Conservation (phyloP, 352 stramenopile species). For the Globisporangium carolinianum region DNA sequence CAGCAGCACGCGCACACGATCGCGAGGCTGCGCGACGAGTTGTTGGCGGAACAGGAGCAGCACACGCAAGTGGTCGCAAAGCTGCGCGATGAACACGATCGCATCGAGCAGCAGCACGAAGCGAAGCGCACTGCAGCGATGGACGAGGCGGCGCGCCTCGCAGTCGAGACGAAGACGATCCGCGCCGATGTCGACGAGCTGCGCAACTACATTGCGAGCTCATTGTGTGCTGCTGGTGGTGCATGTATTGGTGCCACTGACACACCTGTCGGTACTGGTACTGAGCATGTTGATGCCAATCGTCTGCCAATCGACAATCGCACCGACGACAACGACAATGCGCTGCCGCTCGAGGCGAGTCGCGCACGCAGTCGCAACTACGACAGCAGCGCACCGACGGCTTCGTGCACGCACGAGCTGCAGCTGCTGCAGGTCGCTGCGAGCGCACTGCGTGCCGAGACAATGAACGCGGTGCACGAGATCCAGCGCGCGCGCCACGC, state of each 20-base stretch:
- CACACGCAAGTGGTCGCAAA: no score
- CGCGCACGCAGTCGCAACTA: no score
- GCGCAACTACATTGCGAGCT: slow-evolving; percentile 38
- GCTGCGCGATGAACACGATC: slow-evolving; percentile 2
- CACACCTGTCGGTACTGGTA: background rate
- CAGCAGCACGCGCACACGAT: slow-evolving; percentile 33
- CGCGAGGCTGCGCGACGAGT: slow-evolving; percentile 27
- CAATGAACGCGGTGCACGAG: slow-evolving; percentile 42
- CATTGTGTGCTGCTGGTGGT: slow-evolving; percentile 9
- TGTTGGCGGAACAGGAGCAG: no score
- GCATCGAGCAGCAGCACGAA: slow-evolving; percentile 23
- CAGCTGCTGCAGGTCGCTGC: slow-evolving; percentile 43
- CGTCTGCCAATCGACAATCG: background rate
- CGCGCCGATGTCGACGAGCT: slow-evolving; percentile 38
- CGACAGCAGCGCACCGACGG: no score
- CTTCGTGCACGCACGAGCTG: slow-evolving; percentile 20
- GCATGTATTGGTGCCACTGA: slow-evolving; percentile 1
- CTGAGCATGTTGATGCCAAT: no score
- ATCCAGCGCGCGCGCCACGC: slow-evolving; percentile 35
- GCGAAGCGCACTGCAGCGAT: slow-evolving; percentile 9
- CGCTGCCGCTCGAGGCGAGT: no score
- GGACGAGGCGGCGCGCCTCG: slow-evolving; percentile 19
- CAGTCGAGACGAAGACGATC: slow-evolving; percentile 20
- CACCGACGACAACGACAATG: slow-evolving; percentile 2
- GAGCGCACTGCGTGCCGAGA: slow-evolving; percentile 36